These are phyloP conservation scores for Cardamine occulta DNA, from an alignment of 345 rosid species.

Conservation along the genomic window DNA sequence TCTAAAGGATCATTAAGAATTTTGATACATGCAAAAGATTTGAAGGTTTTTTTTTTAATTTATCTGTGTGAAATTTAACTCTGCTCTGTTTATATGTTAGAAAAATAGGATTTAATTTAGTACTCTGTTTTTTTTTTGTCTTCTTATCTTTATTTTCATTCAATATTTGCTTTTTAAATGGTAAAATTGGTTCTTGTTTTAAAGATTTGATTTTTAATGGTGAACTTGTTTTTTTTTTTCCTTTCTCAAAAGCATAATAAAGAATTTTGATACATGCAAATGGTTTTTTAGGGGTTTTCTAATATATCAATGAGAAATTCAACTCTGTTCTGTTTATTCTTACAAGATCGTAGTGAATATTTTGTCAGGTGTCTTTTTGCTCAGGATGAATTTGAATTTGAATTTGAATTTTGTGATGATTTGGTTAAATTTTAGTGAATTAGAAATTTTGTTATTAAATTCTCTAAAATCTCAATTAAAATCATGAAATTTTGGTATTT, in stretches of 20 bases:
- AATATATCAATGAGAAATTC: too few relatives aligned
- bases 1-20: neutral
- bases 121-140: constrained; percentile 6
- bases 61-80: neutral
- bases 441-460: too few relatives aligned
- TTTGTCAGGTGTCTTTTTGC: neutral
- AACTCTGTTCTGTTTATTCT: neutral
- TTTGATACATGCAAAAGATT: constrained; percentile 8
- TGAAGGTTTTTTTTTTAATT: neutral
- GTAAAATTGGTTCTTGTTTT: neutral
- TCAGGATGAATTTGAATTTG: too few relatives aligned
- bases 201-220: too few relatives aligned
- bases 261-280: too few relatives aligned
- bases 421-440: too few relatives aligned
- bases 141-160: neutral
- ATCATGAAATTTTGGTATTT: too few relatives aligned
- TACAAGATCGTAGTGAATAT: constrained; percentile 8
- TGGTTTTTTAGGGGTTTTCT: too few relatives aligned
- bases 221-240: too few relatives aligned
- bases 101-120: neutral
- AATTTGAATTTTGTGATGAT: too few relatives aligned
- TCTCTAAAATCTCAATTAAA: too few relatives aligned
- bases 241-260: too few relatives aligned
- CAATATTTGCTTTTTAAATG: constrained; percentile 5
- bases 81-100: neutral